These are phyloP conservation scores for Arthrobotrys iridis DNA, from an alignment of 2,329 filamentous ascomycete genomes.

Conservation along the genomic window DNA sequence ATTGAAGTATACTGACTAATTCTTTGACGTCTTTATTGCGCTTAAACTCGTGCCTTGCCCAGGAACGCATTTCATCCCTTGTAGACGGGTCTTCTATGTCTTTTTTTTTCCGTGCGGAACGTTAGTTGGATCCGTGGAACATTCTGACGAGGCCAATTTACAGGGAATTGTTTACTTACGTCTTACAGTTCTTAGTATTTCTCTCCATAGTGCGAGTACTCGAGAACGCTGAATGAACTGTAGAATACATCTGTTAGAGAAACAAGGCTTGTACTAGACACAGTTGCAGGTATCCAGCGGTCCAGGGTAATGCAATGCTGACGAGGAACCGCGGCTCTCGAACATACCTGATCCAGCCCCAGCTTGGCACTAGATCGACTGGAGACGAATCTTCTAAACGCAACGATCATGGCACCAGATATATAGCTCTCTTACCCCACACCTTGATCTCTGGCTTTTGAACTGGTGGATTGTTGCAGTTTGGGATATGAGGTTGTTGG, in stretches of 20 bases:
- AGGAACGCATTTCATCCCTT: constrained; percentile 47
- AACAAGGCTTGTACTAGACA: constrained; percentile 8
- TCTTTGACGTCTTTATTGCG: constrained; percentile 46
- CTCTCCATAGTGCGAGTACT: constrained; percentile 44
- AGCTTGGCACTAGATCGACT: constrained; percentile 29
- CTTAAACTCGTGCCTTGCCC: constrained; percentile 52
- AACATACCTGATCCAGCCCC: constrained; percentile 47
- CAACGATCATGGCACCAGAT: constrained; percentile 45
- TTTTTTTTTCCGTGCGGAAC: not conserved
- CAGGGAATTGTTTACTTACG: constrained; percentile 20
- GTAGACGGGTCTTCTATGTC: constrained; percentile 37
- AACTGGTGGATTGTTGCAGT: constrained; percentile 37
- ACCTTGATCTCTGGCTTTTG: constrained; percentile 14
- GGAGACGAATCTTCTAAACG: constrained; percentile 42
- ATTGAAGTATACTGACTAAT: constrained; percentile 20
- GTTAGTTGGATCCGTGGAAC: not conserved
- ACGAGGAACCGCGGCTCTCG: constrained; percentile 21
- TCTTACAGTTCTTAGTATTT: constrained; percentile 32
- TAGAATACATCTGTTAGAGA: constrained; percentile 24
- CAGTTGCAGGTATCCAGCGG: not conserved
- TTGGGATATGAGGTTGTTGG: constrained; percentile 29
- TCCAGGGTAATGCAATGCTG: constrained; percentile 11
- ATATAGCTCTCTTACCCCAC: not conserved
- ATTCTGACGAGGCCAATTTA: not conserved
- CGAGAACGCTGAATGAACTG: constrained; percentile 50